Base-by-base conservation (phyloP, 176 grass and related monocot species). In the Canna indica region DNA sequence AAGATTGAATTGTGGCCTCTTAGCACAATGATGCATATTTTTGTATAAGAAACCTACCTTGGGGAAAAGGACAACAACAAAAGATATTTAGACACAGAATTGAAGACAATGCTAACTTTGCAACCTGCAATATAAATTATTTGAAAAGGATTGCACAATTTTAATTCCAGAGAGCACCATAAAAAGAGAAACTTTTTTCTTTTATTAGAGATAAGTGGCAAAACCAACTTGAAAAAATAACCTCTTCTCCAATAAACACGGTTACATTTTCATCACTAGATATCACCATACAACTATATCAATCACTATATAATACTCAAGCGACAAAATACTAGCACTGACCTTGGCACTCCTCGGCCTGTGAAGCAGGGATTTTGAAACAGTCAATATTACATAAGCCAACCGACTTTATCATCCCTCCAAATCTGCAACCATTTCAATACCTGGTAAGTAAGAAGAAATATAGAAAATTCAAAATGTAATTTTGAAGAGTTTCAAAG, bases 391-490 rank as follows among this genome's bases (percentile, higher is more conserved):
- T 96, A 69, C 92, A 86, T 56, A 90, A 65, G 46, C 71, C 79
- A 13, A 99, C 89, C 3, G 89, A 90, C 64, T 88, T 99, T 84
- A 99, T 90, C 90, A 99, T 88, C 75, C 90, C 94, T 82, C 94
- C 94, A 65, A 99, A 88, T 34, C 94, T 99, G 82, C 62, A 33
- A 39, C 72, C 60, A 65, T 33, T 59, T 46, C 1, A 83, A 61
- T 53, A 80, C 32, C 66, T 70, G 27, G 81, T 69, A 5, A 44
- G 31, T 47, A 52, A 77, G 18, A 6, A 2, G 58, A 22, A 68
- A 54, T 52, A 4, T 12, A 73, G 64, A 58, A 74, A 80, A 6
- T 22, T 14, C 48, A 27, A 15, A 59, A 35, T 44, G 15, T 61
- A 78, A 74, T 47, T 14, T 52, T 41, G 29, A 31, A 60, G 28